Evolutionary conservation across 2,329 filamentous ascomycete species (phyloP).

Genomic region (Rugonectria rugulosa): DNA sequence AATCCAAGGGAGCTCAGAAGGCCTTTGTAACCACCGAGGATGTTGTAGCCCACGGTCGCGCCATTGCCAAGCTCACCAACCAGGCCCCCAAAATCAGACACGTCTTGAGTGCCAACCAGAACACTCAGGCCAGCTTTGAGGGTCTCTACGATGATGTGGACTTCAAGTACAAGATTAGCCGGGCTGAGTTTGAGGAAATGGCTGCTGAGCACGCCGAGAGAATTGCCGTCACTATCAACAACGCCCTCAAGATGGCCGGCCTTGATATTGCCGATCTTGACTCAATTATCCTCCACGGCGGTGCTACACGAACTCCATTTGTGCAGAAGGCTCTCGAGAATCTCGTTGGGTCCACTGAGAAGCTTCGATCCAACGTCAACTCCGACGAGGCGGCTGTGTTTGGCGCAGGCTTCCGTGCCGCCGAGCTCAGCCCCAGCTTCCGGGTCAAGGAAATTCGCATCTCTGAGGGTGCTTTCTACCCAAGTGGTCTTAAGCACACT

Average conservation of each 20-base stretch:
- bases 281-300: constrained; percentile 92
- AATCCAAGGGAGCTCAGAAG: constrained; percentile 72
- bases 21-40: constrained; percentile 66
- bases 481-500: constrained; percentile 78
- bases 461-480: constrained; percentile 78
- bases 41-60: constrained; percentile 79
- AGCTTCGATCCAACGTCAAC: constrained; percentile 93
- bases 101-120: constrained; percentile 90
- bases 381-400: constrained; percentile 96
- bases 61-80: constrained; percentile 90
- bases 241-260: constrained; percentile 77
- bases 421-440: constrained; percentile 92
- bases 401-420: constrained; percentile 93
- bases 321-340: constrained; percentile 89
- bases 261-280: constrained; percentile 79
- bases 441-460: constrained; percentile 95
- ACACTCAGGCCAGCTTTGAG: constrained; percentile 83
- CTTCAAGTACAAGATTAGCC: constrained; percentile 88
- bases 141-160: constrained; percentile 90
- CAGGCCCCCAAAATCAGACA: constrained; percentile 88
- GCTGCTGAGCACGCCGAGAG: constrained; percentile 72
- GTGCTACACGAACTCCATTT: constrained; percentile 89
- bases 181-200: constrained; percentile 82
- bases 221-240: constrained; percentile 72
- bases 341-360: constrained; percentile 73